Percentiles rank a stretch among this genome's conserved stretches.
Evolutionary conservation across 306 rosid genomes (phyloP).

Genomic region (Chamaecrista fasciculata): DNA sequence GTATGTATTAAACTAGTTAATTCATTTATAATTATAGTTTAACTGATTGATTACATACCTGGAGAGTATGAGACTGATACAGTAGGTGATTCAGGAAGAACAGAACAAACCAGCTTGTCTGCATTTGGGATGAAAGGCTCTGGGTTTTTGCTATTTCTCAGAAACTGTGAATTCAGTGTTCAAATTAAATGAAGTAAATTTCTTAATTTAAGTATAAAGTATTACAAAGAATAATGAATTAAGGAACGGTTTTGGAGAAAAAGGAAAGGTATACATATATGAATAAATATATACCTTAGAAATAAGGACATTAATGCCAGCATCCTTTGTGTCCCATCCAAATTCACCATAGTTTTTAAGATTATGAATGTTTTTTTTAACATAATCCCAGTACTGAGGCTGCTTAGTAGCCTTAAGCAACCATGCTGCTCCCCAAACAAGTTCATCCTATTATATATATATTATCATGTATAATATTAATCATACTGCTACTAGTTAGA

Average conservation of each 20-base stretch:
- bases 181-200: too few relatives aligned
- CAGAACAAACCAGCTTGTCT: constrained; percentile 44
- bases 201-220: too few relatives aligned
- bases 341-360: constrained; percentile 37
- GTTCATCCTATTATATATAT: constrained; percentile 42
- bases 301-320: constrained; percentile 53
- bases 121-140: constrained; percentile 38
- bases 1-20: too few relatives aligned
- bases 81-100: constrained; percentile 51
- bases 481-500: too few relatives aligned
- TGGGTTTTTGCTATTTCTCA: constrained; percentile 21
- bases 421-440: constrained; percentile 68
- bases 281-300: constrained; percentile 31
- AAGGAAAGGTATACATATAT: not conserved
- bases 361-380: constrained; percentile 27
- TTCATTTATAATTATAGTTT: too few relatives aligned
- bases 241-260: not conserved
- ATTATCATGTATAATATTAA: too few relatives aligned
- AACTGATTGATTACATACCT: constrained; percentile 40
- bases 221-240: too few relatives aligned
- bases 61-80: constrained; percentile 44
- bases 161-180: constrained; percentile 34
- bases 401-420: constrained; percentile 44
- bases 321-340: constrained; percentile 64
- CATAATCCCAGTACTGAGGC: constrained; percentile 34